Base-by-base conservation (phyloP, 1,139 yeast genomes). In the Pichia sp. region DNA sequence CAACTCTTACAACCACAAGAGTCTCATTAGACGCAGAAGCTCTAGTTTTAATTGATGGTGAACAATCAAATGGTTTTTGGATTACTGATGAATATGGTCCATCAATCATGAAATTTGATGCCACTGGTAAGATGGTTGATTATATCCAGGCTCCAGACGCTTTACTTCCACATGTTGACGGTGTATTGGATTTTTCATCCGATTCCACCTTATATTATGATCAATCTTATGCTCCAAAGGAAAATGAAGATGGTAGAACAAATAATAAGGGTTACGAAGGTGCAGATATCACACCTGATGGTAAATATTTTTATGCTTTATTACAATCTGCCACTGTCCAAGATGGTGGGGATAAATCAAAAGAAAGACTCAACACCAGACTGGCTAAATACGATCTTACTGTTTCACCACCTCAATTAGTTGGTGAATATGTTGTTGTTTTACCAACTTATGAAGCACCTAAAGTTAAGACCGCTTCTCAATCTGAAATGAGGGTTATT, bases 81-180 rank as follows among this genome's bases (percentile, higher is more conserved):
- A 59, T 64, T 46, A 51, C 62, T 45, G 68, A 64, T 51, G 68
- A 63, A 49, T 64, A 64, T 49, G 68, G 68, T 7, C 68, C 68
- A n/a, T 59, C 60, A 27, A 47, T 62, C 28, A 61, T 58, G 55
- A 59, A 58, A 44, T 64, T 64, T 46, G 56, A 56, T 52, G 47
- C 62, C 14, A 42, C 51, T 22, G 68, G 68, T 47, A 48, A 51
- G 14, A 50, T 64, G 48, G 27, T 57, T 42, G 66, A 62, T 27
- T 64, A 56, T 44, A 57, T 62, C 31, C 49, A 53, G 19, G 67
- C 67, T 13, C 66, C 66, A 33, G 59, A 54, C 29, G 65, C 67
- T 4, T 51, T 62, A 38, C 38, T 62, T 18, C 67, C 68, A 19
- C 59, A 54, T 46, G 56, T 62, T 45, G 45, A 62, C 36, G 61